Conservation (phyloP, 1,284 basidiomycete genomes). For the Cryptococcus sp. region DNA sequence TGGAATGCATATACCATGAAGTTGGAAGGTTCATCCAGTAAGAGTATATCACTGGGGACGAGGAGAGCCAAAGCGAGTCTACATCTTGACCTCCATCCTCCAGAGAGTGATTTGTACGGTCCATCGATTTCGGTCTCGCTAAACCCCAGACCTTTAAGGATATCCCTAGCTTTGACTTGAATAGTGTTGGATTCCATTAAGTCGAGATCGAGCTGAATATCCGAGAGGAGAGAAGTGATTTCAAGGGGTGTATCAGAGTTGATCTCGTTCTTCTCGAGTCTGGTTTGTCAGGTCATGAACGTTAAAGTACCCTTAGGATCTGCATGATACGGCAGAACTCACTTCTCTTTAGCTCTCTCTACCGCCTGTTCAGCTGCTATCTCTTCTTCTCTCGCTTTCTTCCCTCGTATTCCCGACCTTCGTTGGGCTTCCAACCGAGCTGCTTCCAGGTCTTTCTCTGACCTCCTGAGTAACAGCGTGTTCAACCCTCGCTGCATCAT, state of each 20-base stretch:
- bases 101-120: conserved; percentile 56
- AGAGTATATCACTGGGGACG: conserved; percentile 48
- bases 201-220: conserved; percentile 49
- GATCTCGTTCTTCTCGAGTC: conserved; percentile 7
- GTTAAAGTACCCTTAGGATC: too few species aligned
- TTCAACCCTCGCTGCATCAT: conserved; percentile 27
- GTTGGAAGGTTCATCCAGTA: conserved; percentile 50
- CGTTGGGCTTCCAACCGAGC: conserved; percentile 57
- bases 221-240: conserved; percentile 30
- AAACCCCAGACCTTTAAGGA: conserved; percentile 66
- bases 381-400: conserved; percentile 57
- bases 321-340: conserved; percentile 4
- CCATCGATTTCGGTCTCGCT: conserved; percentile 52
- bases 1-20: conserved; percentile 43
- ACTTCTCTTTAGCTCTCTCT: conserved; percentile 30
- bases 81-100: conserved; percentile 66
- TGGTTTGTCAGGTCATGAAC: too few species aligned
- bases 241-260: neutral
- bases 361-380: conserved; percentile 54
- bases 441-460: conserved; percentile 49
- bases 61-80: conserved; percentile 50
- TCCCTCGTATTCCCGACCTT: conserved; percentile 59
- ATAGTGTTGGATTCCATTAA: conserved; percentile 50
- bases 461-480: conserved; percentile 28
- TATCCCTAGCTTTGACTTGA: conserved; percentile 56